A percentile compares a stretch with the other conserved stretches of the same genome.
Evolutionary conservation across 139 green algal species (phyloP).

Genomic region (Marvania coccoides): DNA sequence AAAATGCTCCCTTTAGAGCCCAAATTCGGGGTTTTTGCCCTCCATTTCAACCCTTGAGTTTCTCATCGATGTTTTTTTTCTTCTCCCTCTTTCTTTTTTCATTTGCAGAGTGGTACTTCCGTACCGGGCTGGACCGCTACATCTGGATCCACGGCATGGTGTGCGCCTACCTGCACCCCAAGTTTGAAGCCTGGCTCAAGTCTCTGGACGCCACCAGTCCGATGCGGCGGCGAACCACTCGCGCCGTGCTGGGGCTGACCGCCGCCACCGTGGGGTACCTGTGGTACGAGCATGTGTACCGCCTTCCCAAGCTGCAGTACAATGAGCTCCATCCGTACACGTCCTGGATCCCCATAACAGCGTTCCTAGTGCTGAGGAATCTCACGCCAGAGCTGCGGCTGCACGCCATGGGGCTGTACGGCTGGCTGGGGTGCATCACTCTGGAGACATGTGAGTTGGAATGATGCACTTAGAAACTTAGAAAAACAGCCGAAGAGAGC

Average conservation of each 20-base stretch:
- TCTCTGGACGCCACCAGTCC: constrained; percentile 42
- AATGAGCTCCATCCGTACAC: constrained; percentile 95
- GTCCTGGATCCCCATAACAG: constrained; percentile 91
- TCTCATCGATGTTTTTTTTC: background rate
- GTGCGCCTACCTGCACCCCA: constrained; percentile 75
- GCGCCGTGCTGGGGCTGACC: constrained; percentile 8
- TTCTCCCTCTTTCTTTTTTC: background rate
- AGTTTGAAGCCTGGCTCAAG: constrained; percentile 33
- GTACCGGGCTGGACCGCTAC: constrained; percentile 86
- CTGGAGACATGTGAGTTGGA: constrained; percentile 83
- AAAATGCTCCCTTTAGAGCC: no score
- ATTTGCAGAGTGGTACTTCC: constrained; percentile 85
- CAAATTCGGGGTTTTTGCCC: no score
- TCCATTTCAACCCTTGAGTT: no score
- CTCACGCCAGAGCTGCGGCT: constrained; percentile 61
- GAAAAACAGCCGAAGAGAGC: no score
- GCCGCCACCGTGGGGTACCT: constrained; percentile 7
- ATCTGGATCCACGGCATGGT: constrained; percentile 97
- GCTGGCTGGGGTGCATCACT: constrained; percentile 95
- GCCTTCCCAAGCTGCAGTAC: constrained; percentile 85
- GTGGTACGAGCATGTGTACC: constrained; percentile 56
- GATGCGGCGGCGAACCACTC: constrained; percentile 2
- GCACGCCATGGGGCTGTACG: constrained; percentile 65
- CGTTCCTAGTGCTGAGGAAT: constrained; percentile 82
- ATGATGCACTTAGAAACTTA: no score